Base-by-base conservation (phyloP, 108 stramenopile genomes). In the Skeletonema menzelii region DNA sequence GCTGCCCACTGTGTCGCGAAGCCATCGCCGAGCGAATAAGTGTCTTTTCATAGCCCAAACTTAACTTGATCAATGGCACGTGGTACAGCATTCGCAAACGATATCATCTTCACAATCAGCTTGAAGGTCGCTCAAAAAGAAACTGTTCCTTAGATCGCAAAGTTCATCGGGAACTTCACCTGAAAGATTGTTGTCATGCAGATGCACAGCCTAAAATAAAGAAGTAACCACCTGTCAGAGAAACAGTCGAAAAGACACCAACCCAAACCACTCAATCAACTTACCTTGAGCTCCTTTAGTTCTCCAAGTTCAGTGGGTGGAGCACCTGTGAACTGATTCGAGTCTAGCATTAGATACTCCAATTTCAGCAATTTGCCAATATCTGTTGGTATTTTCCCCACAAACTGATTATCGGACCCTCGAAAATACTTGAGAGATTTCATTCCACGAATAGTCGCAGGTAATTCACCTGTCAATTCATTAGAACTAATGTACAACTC, bases 401-500 rank as follows among this genome's bases (percentile, higher is more conserved):
- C 55, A 19, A 82, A 68, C 35, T 82, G 63, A 44, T 80, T 80
- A 32, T 70, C 72, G 6, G 66, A 65, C 17, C 57, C 79, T 42
- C 79, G 53, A 24, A 80, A 38, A 17, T 69, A 55, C n/a, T 49
- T 63, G 0, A 80, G 72, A 37, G 65, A 65, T 42, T 63, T 68
- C 72, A 80, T 62, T 14, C 72, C 79, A 32, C 79, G 72, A 31
- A 80, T 73, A 63, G 79, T 70, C n/a, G 14, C 12, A 8, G 79
- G 79, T 8, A 80, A 24, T 47, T 27, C 13, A n/a, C 79, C 79
- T 20, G 63, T 64, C 17, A 94, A 49, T 37, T 69, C 67, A 69
- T 94, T 94, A n/a, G 80, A 86, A 20, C 72, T 53, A 32, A 82
- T 35, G 30, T 68, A 69, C 15, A 82, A 59, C 59, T 78, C 65